Percentiles rank a stretch among this genome's conserved stretches.
Evolutionary conservation across 441 rosid species (phyloP).

Genomic region (Caryocar brasiliense): DNA sequence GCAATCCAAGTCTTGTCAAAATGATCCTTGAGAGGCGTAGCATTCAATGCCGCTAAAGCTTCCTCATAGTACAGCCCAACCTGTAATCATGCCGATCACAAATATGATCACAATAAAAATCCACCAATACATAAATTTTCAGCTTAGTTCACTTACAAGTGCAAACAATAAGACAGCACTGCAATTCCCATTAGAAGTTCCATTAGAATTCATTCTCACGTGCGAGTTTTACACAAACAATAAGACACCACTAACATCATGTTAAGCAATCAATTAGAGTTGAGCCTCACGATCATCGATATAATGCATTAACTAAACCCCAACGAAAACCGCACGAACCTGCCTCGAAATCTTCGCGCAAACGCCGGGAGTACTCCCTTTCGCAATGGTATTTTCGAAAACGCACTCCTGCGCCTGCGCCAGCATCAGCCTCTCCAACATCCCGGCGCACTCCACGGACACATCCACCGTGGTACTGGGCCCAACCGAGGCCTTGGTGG

Average conservation of each 20-base stretch:
- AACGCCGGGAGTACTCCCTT: constrained; percentile 92
- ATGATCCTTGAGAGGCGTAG: constrained; percentile 77
- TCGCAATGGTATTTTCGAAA: constrained; percentile 88
- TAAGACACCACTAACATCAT: too few relatives aligned
- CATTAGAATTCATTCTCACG: too few relatives aligned
- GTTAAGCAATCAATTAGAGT: too few relatives aligned
- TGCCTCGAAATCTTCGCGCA: constrained; percentile 88
- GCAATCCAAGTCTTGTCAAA: constrained; percentile 83
- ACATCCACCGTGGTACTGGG: constrained; percentile 65
- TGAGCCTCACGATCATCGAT: not conserved
- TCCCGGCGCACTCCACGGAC: constrained; percentile 76
- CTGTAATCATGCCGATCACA: constrained; percentile 23
- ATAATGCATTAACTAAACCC: not conserved
- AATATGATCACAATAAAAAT: not conserved
- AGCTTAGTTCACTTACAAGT: too few relatives aligned
- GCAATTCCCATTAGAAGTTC: too few relatives aligned
- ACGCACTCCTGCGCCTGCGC: constrained; percentile 98
- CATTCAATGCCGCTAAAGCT: constrained; percentile 59
- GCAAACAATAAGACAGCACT: too few relatives aligned
- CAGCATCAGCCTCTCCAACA: constrained; percentile 86
- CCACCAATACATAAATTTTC: not conserved
- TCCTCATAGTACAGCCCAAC: constrained; percentile 88
- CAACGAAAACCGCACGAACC: constrained; percentile 29
- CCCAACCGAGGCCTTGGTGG: constrained; percentile 67
- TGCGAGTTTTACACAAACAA: too few relatives aligned